A percentile compares a stretch with the other conserved stretches of the same genome.
phyloP scores from a whole-genome alignment of 2,329 filamentous ascomycete species.

The Claviceps africana region DNA sequence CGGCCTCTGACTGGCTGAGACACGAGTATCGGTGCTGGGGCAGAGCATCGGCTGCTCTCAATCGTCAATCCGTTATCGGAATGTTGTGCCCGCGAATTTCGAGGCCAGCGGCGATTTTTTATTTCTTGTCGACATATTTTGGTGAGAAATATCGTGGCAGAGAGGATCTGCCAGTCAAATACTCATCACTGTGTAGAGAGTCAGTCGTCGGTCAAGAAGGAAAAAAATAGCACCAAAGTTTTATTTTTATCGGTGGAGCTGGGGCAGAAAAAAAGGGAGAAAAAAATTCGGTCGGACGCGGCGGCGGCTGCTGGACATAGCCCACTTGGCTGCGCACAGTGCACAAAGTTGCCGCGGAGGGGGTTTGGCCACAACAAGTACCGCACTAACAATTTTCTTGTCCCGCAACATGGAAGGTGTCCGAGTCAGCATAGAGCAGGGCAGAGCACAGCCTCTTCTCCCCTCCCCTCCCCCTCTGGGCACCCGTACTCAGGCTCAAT shows the following conservation, averaged over 20 bases:
- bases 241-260: too few species aligned
- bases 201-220: neutral
- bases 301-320: constrained; percentile 15
- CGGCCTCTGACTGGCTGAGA: constrained; percentile 19
- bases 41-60: neutral
- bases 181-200: neutral
- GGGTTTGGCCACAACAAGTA: constrained; percentile 16
- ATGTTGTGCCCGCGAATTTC: neutral
- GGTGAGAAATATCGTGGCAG: neutral
- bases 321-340: constrained; percentile 15
- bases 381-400: constrained; percentile 24
- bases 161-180: too few species aligned
- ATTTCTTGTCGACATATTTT: too few species aligned
- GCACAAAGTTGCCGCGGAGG: constrained; percentile 11
- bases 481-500: too few species aligned
- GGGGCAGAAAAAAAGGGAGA: neutral
- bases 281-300: too few species aligned
- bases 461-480: too few species aligned
- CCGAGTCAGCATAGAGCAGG: neutral
- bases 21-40: constrained; percentile 11
- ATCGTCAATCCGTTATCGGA: neutral
- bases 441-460: neutral
- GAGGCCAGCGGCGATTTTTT: neutral
- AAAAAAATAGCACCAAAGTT: neutral
- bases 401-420: constrained; percentile 8